Base-by-base conservation (phyloP, 176 grass and related monocot species). In the Hyparrhenia diplandra region DNA sequence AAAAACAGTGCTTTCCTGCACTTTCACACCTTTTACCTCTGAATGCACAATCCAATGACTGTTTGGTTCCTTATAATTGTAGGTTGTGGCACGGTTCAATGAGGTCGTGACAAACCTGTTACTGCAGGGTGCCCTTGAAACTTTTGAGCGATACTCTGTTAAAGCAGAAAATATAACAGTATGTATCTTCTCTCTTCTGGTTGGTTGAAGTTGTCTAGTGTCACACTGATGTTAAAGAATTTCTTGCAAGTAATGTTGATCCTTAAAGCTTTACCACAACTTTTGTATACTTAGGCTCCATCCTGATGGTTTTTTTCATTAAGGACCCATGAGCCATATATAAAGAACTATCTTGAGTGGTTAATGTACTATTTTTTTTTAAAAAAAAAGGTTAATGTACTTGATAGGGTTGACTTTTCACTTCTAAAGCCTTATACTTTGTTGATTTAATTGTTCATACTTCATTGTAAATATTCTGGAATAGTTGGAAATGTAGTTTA, bases 31-130 rank as follows among this genome's bases (percentile, higher is more conserved):
- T 25, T 80, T 67, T 49, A 16, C 32, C 58, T 40, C 5, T 23
- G 20, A 64, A 23, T 71, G 31, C 21, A 20, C 21, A n/a, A 40
- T 59, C 65, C 8, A 2, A 2, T 69, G 64, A 80, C 62, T 52
- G 23, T 21, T 32, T 37, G 21, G 55, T 59, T 41, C 10, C 28
- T 89, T 77, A 36, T 21, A 24, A 13, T 14, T 85, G 69, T 91
- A 99, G 97, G 91, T 99, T 37, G 93, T 96, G 63, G 91, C 97
- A 25, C 93, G 91, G 76, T 99, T 99, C 77, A 96, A 99, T 52
- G 97, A 92, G 74, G 67, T 99, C 74, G 90, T 96, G 35, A 99
- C 97, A 28, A 92, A 83, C 60, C 80, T 93, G 72, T 85, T 99
- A 37, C 82, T 96, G 28, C 89, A 99, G 37, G 97, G 97, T 37